Conservation (phyloP, 2,329 filamentous ascomycete genomes). For the Neonectria coccinea region DNA sequence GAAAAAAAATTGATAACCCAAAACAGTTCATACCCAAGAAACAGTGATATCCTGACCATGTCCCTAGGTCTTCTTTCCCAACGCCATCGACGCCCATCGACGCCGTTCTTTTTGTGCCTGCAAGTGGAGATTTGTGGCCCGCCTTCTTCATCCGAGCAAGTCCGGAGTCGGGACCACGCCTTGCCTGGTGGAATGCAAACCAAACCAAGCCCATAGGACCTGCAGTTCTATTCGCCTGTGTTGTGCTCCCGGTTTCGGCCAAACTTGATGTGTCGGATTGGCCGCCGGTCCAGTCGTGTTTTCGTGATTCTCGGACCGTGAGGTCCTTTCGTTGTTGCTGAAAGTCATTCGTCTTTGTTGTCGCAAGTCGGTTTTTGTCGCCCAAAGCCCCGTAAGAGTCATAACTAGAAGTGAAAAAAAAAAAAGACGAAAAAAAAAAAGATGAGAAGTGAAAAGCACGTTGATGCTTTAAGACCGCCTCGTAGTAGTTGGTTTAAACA, state of each 20-base stretch:
- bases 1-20: constrained; percentile 12
- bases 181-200: not conserved
- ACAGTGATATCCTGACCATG: constrained; percentile 26
- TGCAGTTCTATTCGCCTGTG: constrained; percentile 14
- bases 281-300: constrained; percentile 21
- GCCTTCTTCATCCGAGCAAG: constrained; percentile 2
- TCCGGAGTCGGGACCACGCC: not conserved
- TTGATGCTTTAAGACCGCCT: constrained; percentile 26
- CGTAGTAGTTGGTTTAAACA: constrained; percentile 26
- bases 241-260: constrained; percentile 6
- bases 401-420: constrained; percentile 5
- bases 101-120: constrained; percentile 37
- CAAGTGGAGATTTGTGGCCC: constrained; percentile 23
- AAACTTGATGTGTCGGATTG: constrained; percentile 13
- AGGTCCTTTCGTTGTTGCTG: constrained; percentile 33
- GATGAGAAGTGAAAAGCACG: constrained; percentile 1
- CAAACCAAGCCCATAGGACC: constrained; percentile 5
- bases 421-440: not conserved
- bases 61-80: constrained; percentile 34
- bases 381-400: not conserved
- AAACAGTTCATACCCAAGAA: not conserved
- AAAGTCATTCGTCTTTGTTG: constrained; percentile 30
- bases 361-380: constrained; percentile 20
- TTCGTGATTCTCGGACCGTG: constrained; percentile 37
- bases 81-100: constrained; percentile 29